A percentile compares a stretch with the other conserved stretches of the same genome.
Evolutionary conservation across 768 basidiomycete species (phyloP).

Genomic region (Rossbeevera mucosa): DNA sequence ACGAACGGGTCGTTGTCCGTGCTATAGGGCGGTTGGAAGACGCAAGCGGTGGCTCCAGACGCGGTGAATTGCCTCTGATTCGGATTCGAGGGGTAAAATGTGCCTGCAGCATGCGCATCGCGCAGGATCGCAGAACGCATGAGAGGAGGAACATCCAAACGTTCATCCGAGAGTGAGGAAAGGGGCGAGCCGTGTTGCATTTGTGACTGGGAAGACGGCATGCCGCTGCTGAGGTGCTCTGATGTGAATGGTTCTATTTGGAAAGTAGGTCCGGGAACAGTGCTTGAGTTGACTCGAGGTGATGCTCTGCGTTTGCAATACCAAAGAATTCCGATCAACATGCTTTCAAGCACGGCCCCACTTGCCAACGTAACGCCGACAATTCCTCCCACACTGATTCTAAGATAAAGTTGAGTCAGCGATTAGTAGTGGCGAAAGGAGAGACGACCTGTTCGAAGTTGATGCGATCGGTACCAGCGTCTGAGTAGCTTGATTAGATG

Average conservation of each 20-base stretch:
- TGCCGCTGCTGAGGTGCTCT: neutral
- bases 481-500: slow-evolving; percentile 1
- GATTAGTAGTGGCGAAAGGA: neutral
- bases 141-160: neutral
- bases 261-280: neutral
- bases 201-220: neutral
- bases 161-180: neutral
- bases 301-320: slow-evolving; percentile 5
- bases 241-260: slow-evolving; percentile 6
- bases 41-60: neutral
- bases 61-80: neutral
- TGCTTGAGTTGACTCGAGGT: neutral
- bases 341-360: neutral
- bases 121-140: slow-evolving; percentile 13
- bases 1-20: neutral
- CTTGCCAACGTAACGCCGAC: slow-evolving; percentile 16
- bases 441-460: slow-evolving; percentile 5
- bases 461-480: neutral
- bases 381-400: slow-evolving; percentile 9
- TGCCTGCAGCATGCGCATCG: slow-evolving; percentile 1
- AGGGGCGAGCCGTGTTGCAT: neutral
- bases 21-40: slow-evolving; percentile 2
- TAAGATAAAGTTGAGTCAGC: slow-evolving; percentile 6
- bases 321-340: slow-evolving; percentile 5
- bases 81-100: neutral